phyloP scores from a whole-genome alignment of 345 rosid species.

The Punica granatum region DNA sequence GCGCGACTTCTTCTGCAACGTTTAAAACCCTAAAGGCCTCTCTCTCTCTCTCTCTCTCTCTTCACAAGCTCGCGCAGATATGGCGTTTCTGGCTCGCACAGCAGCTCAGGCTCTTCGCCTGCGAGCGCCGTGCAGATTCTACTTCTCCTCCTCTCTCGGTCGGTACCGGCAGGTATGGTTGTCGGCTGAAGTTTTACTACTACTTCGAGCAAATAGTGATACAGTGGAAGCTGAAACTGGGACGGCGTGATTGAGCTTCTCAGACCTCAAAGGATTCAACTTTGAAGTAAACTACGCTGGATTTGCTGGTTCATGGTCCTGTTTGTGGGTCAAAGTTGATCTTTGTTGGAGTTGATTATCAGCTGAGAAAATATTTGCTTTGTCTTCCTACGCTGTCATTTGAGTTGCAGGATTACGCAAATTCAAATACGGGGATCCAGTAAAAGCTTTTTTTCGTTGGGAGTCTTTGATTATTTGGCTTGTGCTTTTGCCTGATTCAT shows the following conservation, averaged over 20 bases:
- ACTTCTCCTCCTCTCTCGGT: constrained; percentile 2
- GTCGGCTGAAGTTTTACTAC: neutral
- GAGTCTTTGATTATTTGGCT: neutral
- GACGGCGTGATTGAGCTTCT: neutral
- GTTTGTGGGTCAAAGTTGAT: neutral
- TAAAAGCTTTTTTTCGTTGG: neutral
- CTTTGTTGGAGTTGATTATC: neutral
- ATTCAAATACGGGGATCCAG: too few species aligned
- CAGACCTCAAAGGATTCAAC: neutral
- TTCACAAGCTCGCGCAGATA: neutral
- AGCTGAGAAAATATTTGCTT: neutral
- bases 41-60: neutral
- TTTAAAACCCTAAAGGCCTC: constrained; percentile 12
- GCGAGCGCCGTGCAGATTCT: neutral
- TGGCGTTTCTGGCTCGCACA: constrained; percentile 10
- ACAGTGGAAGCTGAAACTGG: neutral
- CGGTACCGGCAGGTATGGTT: constrained; percentile 8
- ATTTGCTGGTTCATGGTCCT: neutral
- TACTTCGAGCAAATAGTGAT: neutral
- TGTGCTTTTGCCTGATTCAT: constrained; percentile 1
- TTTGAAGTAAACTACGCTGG: neutral
- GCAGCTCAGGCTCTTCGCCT: constrained; percentile 10
- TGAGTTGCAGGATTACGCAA: too few species aligned
- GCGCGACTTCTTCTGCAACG: constrained; percentile 11
- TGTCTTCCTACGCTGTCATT: too few species aligned